Evolutionary conservation across 2,329 filamentous ascomycete genomes (phyloP).

Genomic region (Leptographium radiaticola): DNA sequence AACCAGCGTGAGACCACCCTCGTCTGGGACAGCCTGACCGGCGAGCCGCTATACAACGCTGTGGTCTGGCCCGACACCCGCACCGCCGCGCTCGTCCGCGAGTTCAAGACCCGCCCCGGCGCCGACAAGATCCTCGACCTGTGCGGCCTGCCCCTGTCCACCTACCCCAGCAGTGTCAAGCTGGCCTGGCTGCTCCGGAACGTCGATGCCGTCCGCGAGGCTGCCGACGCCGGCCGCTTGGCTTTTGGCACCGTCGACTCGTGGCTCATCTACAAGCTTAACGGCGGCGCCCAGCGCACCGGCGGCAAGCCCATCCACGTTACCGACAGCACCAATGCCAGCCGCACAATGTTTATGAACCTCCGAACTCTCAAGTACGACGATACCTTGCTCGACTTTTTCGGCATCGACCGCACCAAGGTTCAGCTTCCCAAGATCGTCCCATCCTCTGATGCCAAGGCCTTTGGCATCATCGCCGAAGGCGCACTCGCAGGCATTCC

Average conservation of each 20-base stretch:
- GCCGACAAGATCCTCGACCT: slow-evolving; percentile 56
- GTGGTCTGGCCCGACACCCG: slow-evolving; percentile 87
- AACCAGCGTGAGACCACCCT: slow-evolving; percentile 85
- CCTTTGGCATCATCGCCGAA: slow-evolving; percentile 53
- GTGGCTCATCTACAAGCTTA: slow-evolving; percentile 77
- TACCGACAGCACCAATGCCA: slow-evolving; percentile 79
- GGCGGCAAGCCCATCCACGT: slow-evolving; percentile 49
- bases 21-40: slow-evolving; percentile 71
- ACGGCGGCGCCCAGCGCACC: slow-evolving; percentile 52
- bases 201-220: slow-evolving; percentile 52
- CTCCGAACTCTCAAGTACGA: slow-evolving; percentile 70
- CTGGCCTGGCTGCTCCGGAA: slow-evolving; percentile 72
- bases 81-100: slow-evolving; percentile 57
- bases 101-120: slow-evolving; percentile 54
- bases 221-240: slow-evolving; percentile 63
- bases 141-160: slow-evolving; percentile 74
- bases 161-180: slow-evolving; percentile 80
- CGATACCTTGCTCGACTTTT: slow-evolving; percentile 63
- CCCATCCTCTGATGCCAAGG: slow-evolving; percentile 60
- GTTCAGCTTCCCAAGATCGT: slow-evolving; percentile 71
- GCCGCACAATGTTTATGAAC: slow-evolving; percentile 91
- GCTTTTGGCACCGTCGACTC: slow-evolving; percentile 81
- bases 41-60: slow-evolving; percentile 69
- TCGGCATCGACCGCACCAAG: slow-evolving; percentile 56
- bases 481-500: slow-evolving; percentile 56